phyloP scores from a whole-genome alignment of 179 eudicot genomes.

The Silene vulgaris region DNA sequence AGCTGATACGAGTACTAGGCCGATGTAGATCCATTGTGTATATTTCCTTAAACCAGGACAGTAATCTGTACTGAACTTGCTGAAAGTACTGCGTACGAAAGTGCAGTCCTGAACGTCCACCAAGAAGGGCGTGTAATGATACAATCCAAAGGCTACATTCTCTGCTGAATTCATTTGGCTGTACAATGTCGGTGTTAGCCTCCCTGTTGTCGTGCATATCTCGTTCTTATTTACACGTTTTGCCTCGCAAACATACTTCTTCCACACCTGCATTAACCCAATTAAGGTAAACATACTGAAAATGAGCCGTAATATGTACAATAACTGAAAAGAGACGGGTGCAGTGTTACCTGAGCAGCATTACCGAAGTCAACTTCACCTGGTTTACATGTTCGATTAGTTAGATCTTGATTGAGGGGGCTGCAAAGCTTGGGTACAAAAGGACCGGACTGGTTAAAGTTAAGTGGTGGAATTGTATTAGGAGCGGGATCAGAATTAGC shows the following conservation, averaged over 20 bases:
- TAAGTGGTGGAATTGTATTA: conserved; percentile 29
- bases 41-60: conserved; percentile 48
- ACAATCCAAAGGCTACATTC: conserved; percentile 41
- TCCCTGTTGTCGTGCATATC: conserved; percentile 50
- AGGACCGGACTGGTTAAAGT: conserved; percentile 66
- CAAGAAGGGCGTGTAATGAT: conserved; percentile 51
- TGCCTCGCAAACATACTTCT: conserved; percentile 42
- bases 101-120: conserved; percentile 48
- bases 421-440: conserved; percentile 53
- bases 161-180: conserved; percentile 34
- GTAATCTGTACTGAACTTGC: conserved; percentile 29
- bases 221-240: conserved; percentile 27
- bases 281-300: neutral
- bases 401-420: conserved; percentile 43
- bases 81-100: conserved; percentile 39
- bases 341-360: conserved; percentile 49
- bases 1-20: conserved; percentile 42
- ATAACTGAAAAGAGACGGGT: neutral
- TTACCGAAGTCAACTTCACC: conserved; percentile 50
- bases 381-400: conserved; percentile 34
- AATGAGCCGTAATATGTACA: no score
- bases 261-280: conserved; percentile 50
- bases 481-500: conserved; percentile 45
- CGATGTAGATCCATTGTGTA: conserved; percentile 45
- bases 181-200: conserved; percentile 49